Percentiles rank a stretch among this genome's conserved stretches.
These are phyloP conservation scores for Daldinia childiae DNA, from an alignment of 495 filamentous ascomycete species.

Conservation along the genomic window DNA sequence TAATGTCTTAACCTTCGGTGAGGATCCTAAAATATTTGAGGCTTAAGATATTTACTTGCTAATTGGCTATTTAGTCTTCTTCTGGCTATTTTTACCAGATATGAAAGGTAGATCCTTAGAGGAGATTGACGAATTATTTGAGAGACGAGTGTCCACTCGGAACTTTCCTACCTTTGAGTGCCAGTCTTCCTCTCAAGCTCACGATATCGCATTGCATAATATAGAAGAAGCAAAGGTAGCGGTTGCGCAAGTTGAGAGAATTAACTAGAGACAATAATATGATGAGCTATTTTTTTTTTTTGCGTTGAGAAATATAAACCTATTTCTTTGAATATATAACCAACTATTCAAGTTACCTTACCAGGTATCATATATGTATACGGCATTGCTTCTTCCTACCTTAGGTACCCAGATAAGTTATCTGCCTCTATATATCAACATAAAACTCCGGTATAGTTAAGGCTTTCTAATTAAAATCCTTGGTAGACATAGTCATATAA, in stretches of 20 bases:
- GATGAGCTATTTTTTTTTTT: background rate
- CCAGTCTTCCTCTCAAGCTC: constrained; percentile 33
- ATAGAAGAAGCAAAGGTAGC: constrained; percentile 30
- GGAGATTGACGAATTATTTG: constrained; percentile 46
- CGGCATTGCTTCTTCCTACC: background rate
- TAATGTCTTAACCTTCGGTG: constrained; percentile 41
- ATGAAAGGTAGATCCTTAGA: constrained; percentile 43
- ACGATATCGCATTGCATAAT: constrained; percentile 32
- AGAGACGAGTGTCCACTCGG: constrained; percentile 32
- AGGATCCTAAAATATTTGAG: constrained; percentile 5
- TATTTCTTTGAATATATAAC: background rate
- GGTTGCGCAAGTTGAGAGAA: constrained; percentile 13
- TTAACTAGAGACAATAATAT: background rate
- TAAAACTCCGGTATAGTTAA: background rate
- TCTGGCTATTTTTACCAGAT: constrained; percentile 45
- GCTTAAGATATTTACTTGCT: constrained; percentile 9
- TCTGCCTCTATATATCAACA: background rate
- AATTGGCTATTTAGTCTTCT: constrained; percentile 20
- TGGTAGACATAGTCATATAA: background rate
- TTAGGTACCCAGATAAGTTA: too few species aligned
- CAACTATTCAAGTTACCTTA: too few species aligned
- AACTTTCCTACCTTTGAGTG: constrained; percentile 40
- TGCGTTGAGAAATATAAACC: background rate
- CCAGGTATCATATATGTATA: background rate
- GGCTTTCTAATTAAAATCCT: background rate